Evolutionary conservation across 805 yeast species (phyloP), one percentile per base, ranked within the genome.

Genomic region (Novakomyces olei): DNA sequence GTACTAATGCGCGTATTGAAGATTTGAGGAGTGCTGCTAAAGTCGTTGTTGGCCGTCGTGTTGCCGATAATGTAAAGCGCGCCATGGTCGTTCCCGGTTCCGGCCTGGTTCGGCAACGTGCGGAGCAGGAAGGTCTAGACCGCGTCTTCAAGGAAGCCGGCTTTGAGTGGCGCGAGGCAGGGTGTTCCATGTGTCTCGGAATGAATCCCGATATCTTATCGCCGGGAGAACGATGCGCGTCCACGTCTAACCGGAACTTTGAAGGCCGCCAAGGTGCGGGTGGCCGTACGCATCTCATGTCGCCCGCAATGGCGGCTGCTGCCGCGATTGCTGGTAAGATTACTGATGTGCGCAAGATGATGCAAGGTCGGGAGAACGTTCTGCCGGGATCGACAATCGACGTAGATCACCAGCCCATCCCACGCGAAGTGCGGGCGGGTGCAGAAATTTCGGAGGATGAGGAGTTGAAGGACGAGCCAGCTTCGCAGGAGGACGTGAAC

Each of bases 221-320:
- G 39, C 98, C 98, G 26, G 69, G 76, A 49, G 98, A 88, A 58
- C 72, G 98, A 60, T 88, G 98, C 62, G 98, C 98, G 5, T 83
- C 96, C 9, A 88, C 98, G 14, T 85, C 96, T 15, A 88, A 88
- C 66, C 76, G 98, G 67, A 88, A 88, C 61, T 88, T 88, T 51
- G 95, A 85, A 57, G 98, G 98, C 47, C 83, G 98, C 58, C 98
- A 88, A 64, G 98, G 98, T 60, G 92, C 94, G 33, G 60, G 59
- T 38, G 80, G 94, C 12, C 71, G 98, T 61, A 88, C 98, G 14
- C 98, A 88, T 53, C 67, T 88, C 51, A 80, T 85, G 92, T 79
- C 94, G 9, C 98, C 98, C 26, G 93, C 93, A 15, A 88, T 88
- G 98, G 98, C 98, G 30, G 98, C 98, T 20, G 95, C 96, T 15